phyloP scores from a whole-genome alignment of 2,329 filamentous ascomycete genomes.

The Alternaria alternata region DNA sequence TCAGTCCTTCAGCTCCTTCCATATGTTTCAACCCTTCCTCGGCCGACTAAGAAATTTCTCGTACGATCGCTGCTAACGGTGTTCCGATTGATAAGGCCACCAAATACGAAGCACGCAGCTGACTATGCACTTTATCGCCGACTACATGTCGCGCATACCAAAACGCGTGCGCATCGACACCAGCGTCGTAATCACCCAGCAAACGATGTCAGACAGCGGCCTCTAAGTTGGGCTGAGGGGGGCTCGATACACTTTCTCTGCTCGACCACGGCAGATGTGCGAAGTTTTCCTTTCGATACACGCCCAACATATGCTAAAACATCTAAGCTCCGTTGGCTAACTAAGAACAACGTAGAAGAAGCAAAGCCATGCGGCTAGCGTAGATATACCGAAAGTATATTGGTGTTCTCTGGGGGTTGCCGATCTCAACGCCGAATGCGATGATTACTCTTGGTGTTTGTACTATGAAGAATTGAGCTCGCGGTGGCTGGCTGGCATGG shows the following conservation, averaged over 20 bases:
- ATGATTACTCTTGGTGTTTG: neutral
- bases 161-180: neutral
- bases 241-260: conserved; percentile 4
- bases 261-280: neutral
- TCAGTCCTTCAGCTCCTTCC: neutral
- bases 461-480: neutral
- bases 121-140: neutral
- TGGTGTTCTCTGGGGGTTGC: neutral
- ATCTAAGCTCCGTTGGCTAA: neutral
- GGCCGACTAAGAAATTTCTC: neutral
- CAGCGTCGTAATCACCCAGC: conserved; percentile 1
- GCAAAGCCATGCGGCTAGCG: conserved; percentile 10
- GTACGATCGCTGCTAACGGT: neutral
- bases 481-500: neutral
- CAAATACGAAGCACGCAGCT: conserved; percentile 2
- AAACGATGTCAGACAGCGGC: conserved; percentile 5
- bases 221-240: neutral
- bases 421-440: conserved; percentile 4
- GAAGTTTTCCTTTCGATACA: conserved; percentile 4
- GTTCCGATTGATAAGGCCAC: neutral
- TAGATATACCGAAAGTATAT: neutral
- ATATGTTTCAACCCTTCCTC: neutral
- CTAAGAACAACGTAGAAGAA: conserved; percentile 11
- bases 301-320: conserved; percentile 6
- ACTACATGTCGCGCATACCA: neutral